Conservation (phyloP, 352 stramenopile genomes). For the Globisporangium paddicum region DNA sequence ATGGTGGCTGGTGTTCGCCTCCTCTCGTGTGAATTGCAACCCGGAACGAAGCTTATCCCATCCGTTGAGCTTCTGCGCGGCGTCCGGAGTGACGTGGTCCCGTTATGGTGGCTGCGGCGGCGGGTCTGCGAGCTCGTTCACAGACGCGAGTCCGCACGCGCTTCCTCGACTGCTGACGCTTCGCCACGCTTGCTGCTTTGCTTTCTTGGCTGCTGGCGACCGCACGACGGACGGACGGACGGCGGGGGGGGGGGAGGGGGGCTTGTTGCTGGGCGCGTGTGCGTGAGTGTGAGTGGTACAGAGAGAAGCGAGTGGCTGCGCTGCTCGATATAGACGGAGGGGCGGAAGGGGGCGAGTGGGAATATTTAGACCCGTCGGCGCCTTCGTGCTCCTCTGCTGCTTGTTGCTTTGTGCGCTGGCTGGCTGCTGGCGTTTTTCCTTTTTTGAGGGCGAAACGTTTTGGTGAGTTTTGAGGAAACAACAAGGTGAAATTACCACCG, state of each 20-base stretch:
- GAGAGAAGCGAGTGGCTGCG: neutral
- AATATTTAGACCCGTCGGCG: conserved; percentile 2
- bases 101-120: conserved; percentile 16
- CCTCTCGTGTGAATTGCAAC: conserved; percentile 22
- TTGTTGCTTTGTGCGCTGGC: conserved; percentile 6
- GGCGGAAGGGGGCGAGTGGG: neutral
- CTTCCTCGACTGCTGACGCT: conserved; percentile 7
- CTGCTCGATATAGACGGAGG: conserved; percentile 6
- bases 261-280: neutral
- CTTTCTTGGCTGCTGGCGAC: conserved; percentile 3
- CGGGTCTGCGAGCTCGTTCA: neutral
- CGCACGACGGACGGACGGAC: conserved; percentile 1
- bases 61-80: conserved; percentile 23
- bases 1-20: conserved; percentile 13
- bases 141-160: neutral
- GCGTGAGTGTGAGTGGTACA: neutral
- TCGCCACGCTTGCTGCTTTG: conserved; percentile 11
- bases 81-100: conserved; percentile 18
- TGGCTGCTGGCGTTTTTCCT: conserved; percentile 11
- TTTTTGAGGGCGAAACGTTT: neutral
- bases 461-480: neutral
- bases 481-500: neutral
- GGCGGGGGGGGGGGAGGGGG: no score
- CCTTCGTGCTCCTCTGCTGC: neutral
- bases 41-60: conserved; percentile 35